A percentile compares a stretch with the other conserved stretches of the same genome.
These are phyloP conservation scores for Boletus rufocinnamomeus DNA, from an alignment of 768 basidiomycete genomes.

Conservation along the genomic window DNA sequence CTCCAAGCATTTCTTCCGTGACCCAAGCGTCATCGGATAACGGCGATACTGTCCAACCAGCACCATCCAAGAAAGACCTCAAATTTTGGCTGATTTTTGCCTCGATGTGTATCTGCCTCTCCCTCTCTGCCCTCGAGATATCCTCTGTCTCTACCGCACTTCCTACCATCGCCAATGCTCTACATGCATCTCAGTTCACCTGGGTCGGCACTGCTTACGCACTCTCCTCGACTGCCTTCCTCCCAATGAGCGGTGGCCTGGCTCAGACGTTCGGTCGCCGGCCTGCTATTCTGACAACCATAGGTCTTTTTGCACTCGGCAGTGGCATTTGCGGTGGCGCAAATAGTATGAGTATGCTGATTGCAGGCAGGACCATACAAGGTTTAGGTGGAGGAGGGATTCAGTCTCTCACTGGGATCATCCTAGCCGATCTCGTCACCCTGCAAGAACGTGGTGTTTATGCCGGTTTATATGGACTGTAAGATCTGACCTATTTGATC, in stretches of 20 bases:
- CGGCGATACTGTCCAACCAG: not conserved
- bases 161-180: constrained; percentile 42
- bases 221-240: constrained; percentile 41
- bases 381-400: constrained; percentile 45
- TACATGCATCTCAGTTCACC: constrained; percentile 40
- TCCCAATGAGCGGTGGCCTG: too few species aligned
- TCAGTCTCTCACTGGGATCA: too few species aligned
- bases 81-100: constrained; percentile 39
- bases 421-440: too few species aligned
- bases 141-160: constrained; percentile 42
- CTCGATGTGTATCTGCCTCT: constrained; percentile 29
- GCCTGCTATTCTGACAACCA: too few species aligned
- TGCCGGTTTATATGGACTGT: too few species aligned
- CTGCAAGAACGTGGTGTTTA: too few species aligned
- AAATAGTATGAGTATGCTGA: constrained; percentile 42
- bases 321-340: too few species aligned
- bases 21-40: not conserved
- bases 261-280: too few species aligned
- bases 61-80: not conserved
- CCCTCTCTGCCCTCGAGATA: constrained; percentile 36
- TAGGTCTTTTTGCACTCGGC: too few species aligned
- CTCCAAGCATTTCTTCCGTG: not conserved
- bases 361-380: constrained; percentile 44
- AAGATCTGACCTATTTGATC: too few species aligned
- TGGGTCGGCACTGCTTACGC: constrained; percentile 51